Conservation (phyloP, 1,284 basidiomycete genomes). For the Naganishia sp. region DNA sequence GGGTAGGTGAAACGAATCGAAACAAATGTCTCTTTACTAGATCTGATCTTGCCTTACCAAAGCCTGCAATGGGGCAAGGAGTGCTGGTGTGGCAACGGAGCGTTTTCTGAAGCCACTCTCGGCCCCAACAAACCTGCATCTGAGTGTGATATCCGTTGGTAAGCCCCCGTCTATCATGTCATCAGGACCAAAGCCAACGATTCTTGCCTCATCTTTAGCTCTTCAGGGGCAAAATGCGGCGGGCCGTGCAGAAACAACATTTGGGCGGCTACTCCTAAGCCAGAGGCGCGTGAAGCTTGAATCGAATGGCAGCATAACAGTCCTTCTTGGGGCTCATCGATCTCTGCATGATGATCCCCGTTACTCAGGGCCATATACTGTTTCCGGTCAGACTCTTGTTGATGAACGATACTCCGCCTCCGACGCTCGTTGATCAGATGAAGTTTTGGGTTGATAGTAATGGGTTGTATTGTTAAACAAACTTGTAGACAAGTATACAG, state of each 20-base stretch:
- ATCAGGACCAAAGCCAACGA: background rate
- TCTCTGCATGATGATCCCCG: too few relatives aligned
- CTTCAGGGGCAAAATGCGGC: slow-evolving; percentile 2
- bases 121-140: background rate
- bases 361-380: too few relatives aligned
- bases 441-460: too few relatives aligned
- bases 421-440: too few relatives aligned
- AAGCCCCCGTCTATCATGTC: background rate
- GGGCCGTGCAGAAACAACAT: slow-evolving; percentile 1
- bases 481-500: too few relatives aligned
- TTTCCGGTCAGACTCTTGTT: background rate
- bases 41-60: background rate
- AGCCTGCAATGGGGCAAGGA: slow-evolving; percentile 7
- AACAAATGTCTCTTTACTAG: background rate
- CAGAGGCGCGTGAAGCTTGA: background rate
- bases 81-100: slow-evolving; percentile 17
- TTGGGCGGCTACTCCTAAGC: background rate
- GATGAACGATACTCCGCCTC: background rate
- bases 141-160: background rate
- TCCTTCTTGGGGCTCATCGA: too few relatives aligned
- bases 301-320: background rate
- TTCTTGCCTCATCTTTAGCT: background rate
- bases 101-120: background rate
- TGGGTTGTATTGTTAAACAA: too few relatives aligned
- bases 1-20: background rate